phyloP scores from a whole-genome alignment of 345 rosid species.

The Boechera stricta region DNA sequence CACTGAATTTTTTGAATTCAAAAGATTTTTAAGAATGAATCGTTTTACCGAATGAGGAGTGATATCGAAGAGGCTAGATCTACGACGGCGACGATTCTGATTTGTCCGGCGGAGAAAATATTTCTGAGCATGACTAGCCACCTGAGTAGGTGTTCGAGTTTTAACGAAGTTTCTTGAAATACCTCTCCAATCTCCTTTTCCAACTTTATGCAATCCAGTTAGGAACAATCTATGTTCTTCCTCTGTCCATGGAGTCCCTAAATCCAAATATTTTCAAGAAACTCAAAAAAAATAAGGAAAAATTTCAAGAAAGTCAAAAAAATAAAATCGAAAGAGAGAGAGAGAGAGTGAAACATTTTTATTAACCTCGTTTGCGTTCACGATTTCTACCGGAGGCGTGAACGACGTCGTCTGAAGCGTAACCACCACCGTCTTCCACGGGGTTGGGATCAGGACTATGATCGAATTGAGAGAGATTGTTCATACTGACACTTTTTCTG shows the following conservation, averaged over 20 bases:
- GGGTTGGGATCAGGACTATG: constrained; percentile 57
- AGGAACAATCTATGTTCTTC: constrained; percentile 73
- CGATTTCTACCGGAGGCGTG: constrained; percentile 69
- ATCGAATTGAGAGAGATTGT: constrained; percentile 67
- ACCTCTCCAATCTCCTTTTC: constrained; percentile 89
- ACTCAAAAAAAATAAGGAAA: not conserved
- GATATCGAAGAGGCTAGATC: constrained; percentile 80
- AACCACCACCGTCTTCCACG: constrained; percentile 52
- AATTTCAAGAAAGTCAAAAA: not conserved
- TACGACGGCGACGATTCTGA: constrained; percentile 71
- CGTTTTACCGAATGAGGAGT: constrained; percentile 59
- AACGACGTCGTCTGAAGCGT: constrained; percentile 76
- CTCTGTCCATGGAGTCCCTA: constrained; percentile 88
- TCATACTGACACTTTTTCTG: constrained; percentile 74
- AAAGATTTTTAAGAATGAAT: not conserved
- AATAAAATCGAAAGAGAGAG: not conserved
- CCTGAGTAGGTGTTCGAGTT: constrained; percentile 83
- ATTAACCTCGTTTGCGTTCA: constrained; percentile 73
- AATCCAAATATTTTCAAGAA: not conserved
- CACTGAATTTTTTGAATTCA: not conserved
- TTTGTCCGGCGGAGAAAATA: constrained; percentile 71
- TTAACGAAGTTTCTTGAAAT: constrained; percentile 80
- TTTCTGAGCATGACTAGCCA: constrained; percentile 87
- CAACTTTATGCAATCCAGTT: constrained; percentile 69
- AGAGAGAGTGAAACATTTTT: too few relatives aligned